Evolutionary conservation across 257 asterid genomes (phyloP).

Genomic region (Lycium barbarum): DNA sequence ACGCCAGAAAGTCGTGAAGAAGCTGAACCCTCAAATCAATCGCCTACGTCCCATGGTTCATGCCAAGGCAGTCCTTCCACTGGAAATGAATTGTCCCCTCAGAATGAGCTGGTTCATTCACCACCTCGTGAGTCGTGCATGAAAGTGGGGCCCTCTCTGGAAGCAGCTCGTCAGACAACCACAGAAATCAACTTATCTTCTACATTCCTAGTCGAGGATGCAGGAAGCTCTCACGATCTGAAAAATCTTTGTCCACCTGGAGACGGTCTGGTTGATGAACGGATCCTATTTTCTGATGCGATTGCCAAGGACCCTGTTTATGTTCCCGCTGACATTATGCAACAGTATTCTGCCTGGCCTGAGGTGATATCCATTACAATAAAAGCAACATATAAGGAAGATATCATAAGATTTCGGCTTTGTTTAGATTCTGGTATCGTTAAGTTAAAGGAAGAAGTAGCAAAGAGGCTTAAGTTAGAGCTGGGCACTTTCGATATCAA

Average conservation of each 20-base stretch:
- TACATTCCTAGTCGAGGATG: constrained; percentile 69
- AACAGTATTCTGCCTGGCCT: constrained; percentile 47
- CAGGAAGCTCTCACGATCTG: constrained; percentile 85
- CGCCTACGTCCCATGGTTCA: constrained; percentile 76
- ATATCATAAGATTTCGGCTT: constrained; percentile 42
- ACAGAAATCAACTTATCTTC: constrained; percentile 53
- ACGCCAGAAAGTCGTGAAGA: constrained; percentile 47
- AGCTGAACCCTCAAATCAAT: no score
- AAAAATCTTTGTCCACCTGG: constrained; percentile 62
- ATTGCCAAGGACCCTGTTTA: constrained; percentile 45
- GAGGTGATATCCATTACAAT: constrained; percentile 63
- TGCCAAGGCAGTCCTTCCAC: constrained; percentile 66
- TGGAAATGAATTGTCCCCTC: constrained; percentile 57
- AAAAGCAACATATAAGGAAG: constrained; percentile 47
- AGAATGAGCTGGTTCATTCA: constrained; percentile 51
- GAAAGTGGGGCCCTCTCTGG: constrained; percentile 42
- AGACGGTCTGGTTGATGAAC: constrained; percentile 56
- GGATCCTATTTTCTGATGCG: constrained; percentile 42
- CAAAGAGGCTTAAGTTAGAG: constrained; percentile 66
- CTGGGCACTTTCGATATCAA: constrained; percentile 76
- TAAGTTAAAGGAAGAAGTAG: constrained; percentile 43
- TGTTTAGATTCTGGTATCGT: constrained; percentile 25
- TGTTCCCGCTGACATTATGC: constrained; percentile 46
- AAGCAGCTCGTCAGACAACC: constrained; percentile 43
- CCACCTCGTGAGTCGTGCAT: constrained; percentile 45